Conservation (phyloP, 75 land plant species). For the Selaginella moellendorffii region DNA sequence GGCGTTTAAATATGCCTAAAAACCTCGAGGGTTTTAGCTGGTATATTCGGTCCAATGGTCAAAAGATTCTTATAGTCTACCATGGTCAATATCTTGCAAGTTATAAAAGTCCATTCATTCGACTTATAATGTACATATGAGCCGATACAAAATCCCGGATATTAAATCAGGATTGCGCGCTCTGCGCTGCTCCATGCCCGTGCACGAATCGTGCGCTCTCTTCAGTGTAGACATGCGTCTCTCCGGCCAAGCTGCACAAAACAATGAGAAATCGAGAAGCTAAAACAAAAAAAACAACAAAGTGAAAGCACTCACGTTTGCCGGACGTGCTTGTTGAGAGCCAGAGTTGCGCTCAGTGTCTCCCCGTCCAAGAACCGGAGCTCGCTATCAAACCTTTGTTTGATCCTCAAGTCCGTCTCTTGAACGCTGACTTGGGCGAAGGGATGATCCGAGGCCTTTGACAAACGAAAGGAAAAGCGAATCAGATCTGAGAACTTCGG, state of each 20-base stretch:
- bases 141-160: no score
- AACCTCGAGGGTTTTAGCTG: no score
- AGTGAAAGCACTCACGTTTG: constrained; percentile 33
- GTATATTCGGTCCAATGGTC: no score
- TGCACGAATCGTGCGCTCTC: constrained; percentile 63
- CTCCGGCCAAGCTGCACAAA: constrained; percentile 47
- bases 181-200: constrained; percentile 49
- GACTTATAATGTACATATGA: no score
- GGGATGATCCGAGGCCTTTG: constrained; percentile 88
- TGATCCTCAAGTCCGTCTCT: constrained; percentile 46
- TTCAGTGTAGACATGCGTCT: constrained; percentile 90
- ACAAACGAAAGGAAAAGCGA: not conserved
- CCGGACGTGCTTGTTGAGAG: constrained; percentile 61
- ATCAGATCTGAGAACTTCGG: no score
- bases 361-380: constrained; percentile 52
- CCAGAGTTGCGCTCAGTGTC: constrained; percentile 38
- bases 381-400: constrained; percentile 58
- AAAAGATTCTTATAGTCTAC: no score
- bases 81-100: no score
- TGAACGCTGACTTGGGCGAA: constrained; percentile 25
- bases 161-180: no score
- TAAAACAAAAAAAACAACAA: not conserved
- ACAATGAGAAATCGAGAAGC: not conserved
- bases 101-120: no score
- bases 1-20: no score